These are phyloP conservation scores for Colletotrichum sp. DNA, from an alignment of 2,329 filamentous ascomycete species.

Conservation along the genomic window DNA sequence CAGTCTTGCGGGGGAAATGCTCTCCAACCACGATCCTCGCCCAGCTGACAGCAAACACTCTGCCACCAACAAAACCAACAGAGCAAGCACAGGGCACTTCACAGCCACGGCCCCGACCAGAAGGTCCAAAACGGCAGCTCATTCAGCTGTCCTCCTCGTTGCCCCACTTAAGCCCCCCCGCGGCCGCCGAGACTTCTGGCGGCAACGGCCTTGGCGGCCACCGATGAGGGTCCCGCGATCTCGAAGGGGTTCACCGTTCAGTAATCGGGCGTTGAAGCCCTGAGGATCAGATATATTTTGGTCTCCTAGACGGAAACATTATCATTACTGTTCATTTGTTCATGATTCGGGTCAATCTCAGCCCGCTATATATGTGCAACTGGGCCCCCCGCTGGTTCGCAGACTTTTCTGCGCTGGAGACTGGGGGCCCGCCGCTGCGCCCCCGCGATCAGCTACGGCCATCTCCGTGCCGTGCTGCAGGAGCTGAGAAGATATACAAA, in stretches of 20 bases:
- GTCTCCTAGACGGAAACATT: constrained; percentile 1
- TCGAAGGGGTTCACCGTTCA: neutral
- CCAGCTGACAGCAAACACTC: neutral
- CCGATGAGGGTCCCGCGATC: neutral
- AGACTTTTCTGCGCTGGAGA: neutral
- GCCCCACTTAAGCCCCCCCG: neutral
- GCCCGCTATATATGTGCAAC: neutral
- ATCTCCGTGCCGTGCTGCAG: neutral
- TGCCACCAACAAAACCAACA: neutral
- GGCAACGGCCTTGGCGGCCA: constrained; percentile 3
- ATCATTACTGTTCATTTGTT: constrained; percentile 10
- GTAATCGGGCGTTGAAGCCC: neutral
- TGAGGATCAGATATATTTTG: neutral
- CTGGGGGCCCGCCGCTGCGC: neutral
- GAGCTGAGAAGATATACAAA: constrained; percentile 3
- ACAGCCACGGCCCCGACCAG: neutral
- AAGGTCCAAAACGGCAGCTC: neutral
- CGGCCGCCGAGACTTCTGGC: constrained; percentile 1
- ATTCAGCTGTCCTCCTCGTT: neutral
- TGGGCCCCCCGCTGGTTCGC: neutral
- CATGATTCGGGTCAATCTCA: neutral
- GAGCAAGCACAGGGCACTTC: neutral
- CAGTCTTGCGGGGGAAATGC: neutral
- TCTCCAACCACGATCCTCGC: neutral
- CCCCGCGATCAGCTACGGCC: neutral